phyloP scores from a whole-genome alignment of 2,329 filamentous ascomycete genomes.

The Hirsutella rhossiliensis region DNA sequence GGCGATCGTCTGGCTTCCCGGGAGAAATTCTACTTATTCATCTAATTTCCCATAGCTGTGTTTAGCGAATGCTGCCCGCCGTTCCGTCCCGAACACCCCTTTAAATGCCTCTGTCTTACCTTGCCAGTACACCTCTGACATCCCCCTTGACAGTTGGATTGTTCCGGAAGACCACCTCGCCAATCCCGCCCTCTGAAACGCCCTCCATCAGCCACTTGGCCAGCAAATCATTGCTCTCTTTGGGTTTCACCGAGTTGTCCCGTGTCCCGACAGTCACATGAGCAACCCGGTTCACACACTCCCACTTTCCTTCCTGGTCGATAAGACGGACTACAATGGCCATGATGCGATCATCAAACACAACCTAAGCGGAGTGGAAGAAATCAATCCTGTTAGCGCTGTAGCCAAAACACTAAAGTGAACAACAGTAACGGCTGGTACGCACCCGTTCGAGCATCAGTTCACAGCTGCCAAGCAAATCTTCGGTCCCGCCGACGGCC shows the following conservation, averaged over 20 bases:
- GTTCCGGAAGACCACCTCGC: slow-evolving; percentile 36
- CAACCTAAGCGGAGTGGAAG: slow-evolving; percentile 33
- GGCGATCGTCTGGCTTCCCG: no score
- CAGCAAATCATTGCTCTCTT: slow-evolving; percentile 84
- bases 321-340: slow-evolving; percentile 71
- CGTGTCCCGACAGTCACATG: slow-evolving; percentile 88
- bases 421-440: not conserved
- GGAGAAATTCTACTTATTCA: no score
- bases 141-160: slow-evolving; percentile 34
- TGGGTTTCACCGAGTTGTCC: slow-evolving; percentile 65
- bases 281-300: slow-evolving; percentile 64
- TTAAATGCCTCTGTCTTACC: slow-evolving; percentile 15
- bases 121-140: slow-evolving; percentile 36
- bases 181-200: slow-evolving; percentile 27
- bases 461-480: slow-evolving; percentile 47
- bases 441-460: slow-evolving; percentile 49
- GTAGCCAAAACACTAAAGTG: not conserved
- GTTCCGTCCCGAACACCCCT: no score
- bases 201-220: slow-evolving; percentile 57
- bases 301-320: slow-evolving; percentile 43
- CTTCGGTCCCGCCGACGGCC: slow-evolving; percentile 15
- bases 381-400: not conserved
- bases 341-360: slow-evolving; percentile 85
- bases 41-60: no score
- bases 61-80: no score